Base-by-base conservation (phyloP, 192 early-diverging fungal genomes). In the Entomortierella chlamydospora region DNA sequence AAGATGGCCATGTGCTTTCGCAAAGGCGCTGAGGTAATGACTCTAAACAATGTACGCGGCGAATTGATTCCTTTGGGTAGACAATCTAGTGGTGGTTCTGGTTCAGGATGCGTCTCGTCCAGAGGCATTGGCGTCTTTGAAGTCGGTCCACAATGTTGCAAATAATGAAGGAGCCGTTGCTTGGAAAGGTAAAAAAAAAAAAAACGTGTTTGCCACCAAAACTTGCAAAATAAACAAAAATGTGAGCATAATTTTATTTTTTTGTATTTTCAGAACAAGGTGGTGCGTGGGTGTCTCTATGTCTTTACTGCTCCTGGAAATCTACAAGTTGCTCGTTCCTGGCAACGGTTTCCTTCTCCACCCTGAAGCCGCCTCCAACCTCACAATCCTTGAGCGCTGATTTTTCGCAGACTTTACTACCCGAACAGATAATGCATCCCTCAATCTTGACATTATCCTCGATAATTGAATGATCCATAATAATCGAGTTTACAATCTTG, bases 391-490 rank as follows among this genome's bases (percentile, higher is more conserved):
- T 97, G 43, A 99, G 87, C 49, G 88, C 74, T 12, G 89, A 85
- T 64, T 91, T 91, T 61, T 91, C 92, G 30, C 87, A 80, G 18
- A 99, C 84, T 77, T 92, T 95, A 31, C 91, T 88, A 64, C 93
- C 87, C 22, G 88, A 90, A 81, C 95, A 96, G 10, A 99, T 87
- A 52, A 98, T 87, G 68, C 94, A 95, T 13, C 90, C 90, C 57
- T 98, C 95, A 29, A 99, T 68, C 78, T 93, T 94, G 49, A 91
- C 96, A 72, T 88, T 87, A 80, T 99, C 98, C 60, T 95, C 97
- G 63, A 99, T 88, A 8, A 95, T 90, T 12, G 93, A 91, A 69
- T 98, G 88, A 81, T 99, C 97, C 96, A 98, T 96, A 47, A 99
- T 84, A 43, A 99, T 90, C n/a, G 93, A 97, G 81, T 95, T 96